These are phyloP conservation scores for Macadamia tetraphylla DNA, from an alignment of 164 flowering plant species.

Conservation along the genomic window DNA sequence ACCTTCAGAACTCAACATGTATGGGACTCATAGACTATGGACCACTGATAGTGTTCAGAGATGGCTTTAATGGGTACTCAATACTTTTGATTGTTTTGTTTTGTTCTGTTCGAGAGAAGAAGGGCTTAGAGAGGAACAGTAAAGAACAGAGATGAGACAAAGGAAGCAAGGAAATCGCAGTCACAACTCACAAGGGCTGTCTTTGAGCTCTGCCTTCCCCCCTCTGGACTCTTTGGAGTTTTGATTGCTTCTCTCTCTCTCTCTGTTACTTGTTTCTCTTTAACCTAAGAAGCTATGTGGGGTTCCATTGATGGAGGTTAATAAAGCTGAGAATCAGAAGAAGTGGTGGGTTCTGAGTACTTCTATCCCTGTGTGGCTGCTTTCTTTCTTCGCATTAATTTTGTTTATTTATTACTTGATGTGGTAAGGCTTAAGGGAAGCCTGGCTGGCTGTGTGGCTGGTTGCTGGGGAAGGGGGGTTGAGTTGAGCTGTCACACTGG, in stretches of 20 bases:
- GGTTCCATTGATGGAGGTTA: background rate
- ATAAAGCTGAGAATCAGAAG: too few relatives aligned
- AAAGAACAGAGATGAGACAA: background rate
- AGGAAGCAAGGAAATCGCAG: background rate
- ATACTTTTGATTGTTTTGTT: too few relatives aligned
- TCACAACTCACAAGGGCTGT: background rate
- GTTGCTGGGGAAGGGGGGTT: background rate
- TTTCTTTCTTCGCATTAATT: background rate
- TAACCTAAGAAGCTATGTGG: constrained; percentile 4
- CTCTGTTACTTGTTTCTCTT: background rate
- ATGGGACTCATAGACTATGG: too few relatives aligned
- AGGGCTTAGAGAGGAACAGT: background rate
- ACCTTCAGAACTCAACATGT: background rate
- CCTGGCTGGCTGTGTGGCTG: constrained; percentile 7
- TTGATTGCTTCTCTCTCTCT: background rate
- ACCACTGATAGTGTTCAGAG: too few relatives aligned
- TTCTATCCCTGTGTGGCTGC: too few relatives aligned
- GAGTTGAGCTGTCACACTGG: constrained; percentile 31
- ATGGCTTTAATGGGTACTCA: too few relatives aligned
- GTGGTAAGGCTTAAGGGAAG: constrained; percentile 6
- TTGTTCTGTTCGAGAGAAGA: background rate
- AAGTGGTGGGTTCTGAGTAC: too few relatives aligned
- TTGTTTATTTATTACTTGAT: too few relatives aligned
- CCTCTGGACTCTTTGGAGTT: background rate
- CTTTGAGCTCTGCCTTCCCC: background rate